Percentiles rank a stretch among this genome's conserved stretches.
phyloP scores from a whole-genome alignment of 2,329 filamentous ascomycete species.

The Dactylonectria macrodidyma region DNA sequence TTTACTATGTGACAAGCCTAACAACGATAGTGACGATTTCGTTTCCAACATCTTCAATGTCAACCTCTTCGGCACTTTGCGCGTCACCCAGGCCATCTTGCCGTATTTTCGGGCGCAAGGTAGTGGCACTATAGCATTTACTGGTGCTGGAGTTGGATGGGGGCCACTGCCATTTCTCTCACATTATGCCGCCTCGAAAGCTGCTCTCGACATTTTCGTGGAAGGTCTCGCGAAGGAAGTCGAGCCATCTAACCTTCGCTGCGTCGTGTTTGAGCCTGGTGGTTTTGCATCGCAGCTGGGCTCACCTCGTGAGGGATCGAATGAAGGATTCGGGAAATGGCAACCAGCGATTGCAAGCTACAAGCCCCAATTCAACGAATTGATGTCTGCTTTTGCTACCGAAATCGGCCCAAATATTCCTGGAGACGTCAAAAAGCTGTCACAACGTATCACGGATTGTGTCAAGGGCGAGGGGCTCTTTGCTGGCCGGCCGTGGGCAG shows the following conservation, averaged over 20 bases:
- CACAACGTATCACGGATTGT: constrained; percentile 18
- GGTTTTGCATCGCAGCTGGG: constrained; percentile 49
- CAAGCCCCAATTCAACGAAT: constrained; percentile 33
- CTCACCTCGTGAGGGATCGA: constrained; percentile 41
- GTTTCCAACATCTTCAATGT: constrained; percentile 47
- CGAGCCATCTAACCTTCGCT: constrained; percentile 45
- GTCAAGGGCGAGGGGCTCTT: constrained; percentile 47
- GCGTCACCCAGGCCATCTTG: constrained; percentile 47
- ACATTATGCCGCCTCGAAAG: constrained; percentile 51
- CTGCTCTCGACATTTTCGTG: constrained; percentile 46
- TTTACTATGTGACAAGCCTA: background rate
- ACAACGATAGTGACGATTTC: constrained; percentile 39
- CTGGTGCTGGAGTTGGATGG: constrained; percentile 48
- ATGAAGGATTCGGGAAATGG: constrained; percentile 31
- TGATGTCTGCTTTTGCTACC: constrained; percentile 1
- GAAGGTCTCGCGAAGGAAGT: constrained; percentile 51
- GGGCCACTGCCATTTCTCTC: constrained; percentile 49
- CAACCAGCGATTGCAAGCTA: constrained; percentile 39
- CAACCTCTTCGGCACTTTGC: constrained; percentile 49
- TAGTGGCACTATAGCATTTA: constrained; percentile 48
- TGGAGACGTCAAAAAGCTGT: constrained; percentile 39
- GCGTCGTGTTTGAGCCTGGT: constrained; percentile 52
- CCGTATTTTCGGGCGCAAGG: constrained; percentile 47
- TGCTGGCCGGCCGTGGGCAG: constrained; percentile 41
- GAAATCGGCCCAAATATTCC: constrained; percentile 15